phyloP scores from a whole-genome alignment of 441 rosid genomes.

The Aleurites moluccanus region DNA sequence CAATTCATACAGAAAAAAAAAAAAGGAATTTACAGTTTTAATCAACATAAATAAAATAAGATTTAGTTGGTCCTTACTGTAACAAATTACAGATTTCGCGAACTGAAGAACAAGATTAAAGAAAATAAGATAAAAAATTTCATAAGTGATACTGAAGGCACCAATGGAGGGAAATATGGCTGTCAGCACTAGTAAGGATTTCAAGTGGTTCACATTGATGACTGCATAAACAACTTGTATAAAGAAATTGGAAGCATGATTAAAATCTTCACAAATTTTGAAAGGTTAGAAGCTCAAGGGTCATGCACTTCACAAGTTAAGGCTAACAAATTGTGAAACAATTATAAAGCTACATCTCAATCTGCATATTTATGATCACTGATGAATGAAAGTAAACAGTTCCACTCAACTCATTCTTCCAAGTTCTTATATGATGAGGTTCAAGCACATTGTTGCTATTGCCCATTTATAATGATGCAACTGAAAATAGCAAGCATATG shows the following conservation, averaged over 20 bases:
- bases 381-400: neutral
- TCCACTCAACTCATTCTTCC: conserved; percentile 6
- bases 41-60: conserved; percentile 1
- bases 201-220: neutral
- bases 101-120: neutral
- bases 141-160: neutral
- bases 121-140: neutral
- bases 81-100: neutral
- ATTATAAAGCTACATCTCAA: neutral
- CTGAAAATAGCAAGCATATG: neutral
- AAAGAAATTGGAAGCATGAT: neutral
- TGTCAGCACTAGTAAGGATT: neutral
- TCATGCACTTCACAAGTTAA: conserved; percentile 7
- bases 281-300: neutral
- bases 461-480: neutral
- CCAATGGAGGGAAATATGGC: neutral
- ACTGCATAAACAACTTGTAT: neutral
- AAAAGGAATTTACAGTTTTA: neutral
- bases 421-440: neutral
- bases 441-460: neutral
- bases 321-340: neutral
- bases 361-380: neutral
- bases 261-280: neutral
- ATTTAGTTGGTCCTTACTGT: neutral
- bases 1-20: neutral